Conservation (phyloP, 345 rosid genomes). For the Chamaenerion angustifolium region DNA sequence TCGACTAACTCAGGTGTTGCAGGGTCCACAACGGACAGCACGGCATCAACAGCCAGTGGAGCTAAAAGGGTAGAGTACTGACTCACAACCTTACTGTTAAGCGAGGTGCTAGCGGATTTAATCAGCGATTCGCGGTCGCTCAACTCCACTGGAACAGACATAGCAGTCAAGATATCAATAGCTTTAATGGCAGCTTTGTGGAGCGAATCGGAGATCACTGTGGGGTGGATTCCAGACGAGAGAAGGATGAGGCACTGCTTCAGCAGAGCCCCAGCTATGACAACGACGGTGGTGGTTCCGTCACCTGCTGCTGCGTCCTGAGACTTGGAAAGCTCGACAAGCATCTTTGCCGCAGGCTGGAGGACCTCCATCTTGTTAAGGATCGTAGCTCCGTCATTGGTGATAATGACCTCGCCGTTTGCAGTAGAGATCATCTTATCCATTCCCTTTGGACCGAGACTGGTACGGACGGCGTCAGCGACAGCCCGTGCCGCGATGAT, state of each 20-base stretch:
- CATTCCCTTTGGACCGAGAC: slow-evolving; percentile 94
- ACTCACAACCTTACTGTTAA: slow-evolving; percentile 93
- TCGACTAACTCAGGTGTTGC: slow-evolving; percentile 69
- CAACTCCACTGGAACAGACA: slow-evolving; percentile 91
- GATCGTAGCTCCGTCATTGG: slow-evolving; percentile 97
- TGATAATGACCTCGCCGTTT: slow-evolving; percentile 84
- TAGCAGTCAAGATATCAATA: slow-evolving; percentile 69
- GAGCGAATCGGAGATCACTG: slow-evolving; percentile 87
- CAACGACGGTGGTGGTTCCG: slow-evolving; percentile 94
- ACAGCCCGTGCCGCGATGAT: slow-evolving; percentile 70
- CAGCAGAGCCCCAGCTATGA: slow-evolving; percentile 80
- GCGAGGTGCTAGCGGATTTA: slow-evolving; percentile 79
- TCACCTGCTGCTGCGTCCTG: slow-evolving; percentile 95
- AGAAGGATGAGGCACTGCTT: slow-evolving; percentile 64
- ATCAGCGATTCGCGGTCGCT: slow-evolving; percentile 68
- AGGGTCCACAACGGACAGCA: slow-evolving; percentile 69
- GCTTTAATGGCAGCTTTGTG: slow-evolving; percentile 61
- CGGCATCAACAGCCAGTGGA: slow-evolving; percentile 88
- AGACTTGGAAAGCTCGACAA: slow-evolving; percentile 87
- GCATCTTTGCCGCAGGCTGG: slow-evolving; percentile 98
- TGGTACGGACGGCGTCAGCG: slow-evolving; percentile 82
- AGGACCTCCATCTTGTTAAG: slow-evolving; percentile 92
- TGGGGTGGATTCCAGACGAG: slow-evolving; percentile 77
- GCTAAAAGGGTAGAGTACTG: slow-evolving; percentile 88
- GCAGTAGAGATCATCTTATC: slow-evolving; percentile 96